Evolutionary conservation across 805 yeast species (phyloP).

Genomic region (Pachysolen tannophilus): DNA sequence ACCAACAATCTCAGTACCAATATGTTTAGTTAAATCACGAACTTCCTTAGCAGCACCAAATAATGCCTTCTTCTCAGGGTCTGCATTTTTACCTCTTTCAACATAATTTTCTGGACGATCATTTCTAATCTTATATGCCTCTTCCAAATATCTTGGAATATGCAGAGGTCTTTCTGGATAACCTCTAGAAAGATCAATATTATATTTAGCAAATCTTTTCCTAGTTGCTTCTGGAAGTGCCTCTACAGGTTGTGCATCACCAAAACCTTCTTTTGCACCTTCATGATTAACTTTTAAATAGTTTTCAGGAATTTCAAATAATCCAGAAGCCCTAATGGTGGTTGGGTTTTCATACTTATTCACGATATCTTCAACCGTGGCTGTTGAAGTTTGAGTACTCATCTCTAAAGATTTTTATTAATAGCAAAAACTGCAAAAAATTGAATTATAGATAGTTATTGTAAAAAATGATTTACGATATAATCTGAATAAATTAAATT

Average conservation of each 20-base stretch:
- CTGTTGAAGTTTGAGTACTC: too few species aligned
- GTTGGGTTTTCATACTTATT: too few species aligned
- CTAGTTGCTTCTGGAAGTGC: slow-evolving; percentile 20
- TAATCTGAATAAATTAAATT: too few species aligned
- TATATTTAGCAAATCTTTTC: slow-evolving; percentile 25
- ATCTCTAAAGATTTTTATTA: too few species aligned
- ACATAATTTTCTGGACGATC: slow-evolving; percentile 17
- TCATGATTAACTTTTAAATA: too few species aligned
- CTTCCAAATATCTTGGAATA: slow-evolving; percentile 31
- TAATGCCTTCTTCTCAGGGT: slow-evolving; percentile 26
- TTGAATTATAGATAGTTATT: too few species aligned
- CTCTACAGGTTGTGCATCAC: slow-evolving; percentile 13
- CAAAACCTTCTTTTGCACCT: not conserved
- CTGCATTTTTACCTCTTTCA: slow-evolving; percentile 12
- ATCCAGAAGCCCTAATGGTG: too few species aligned
- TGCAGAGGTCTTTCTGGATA: slow-evolving; percentile 31
- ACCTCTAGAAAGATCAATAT: slow-evolving; percentile 29
- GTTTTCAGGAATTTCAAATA: too few species aligned
- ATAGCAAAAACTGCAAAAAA: too few species aligned
- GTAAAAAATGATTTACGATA: too few species aligned
- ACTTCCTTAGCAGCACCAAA: slow-evolving; percentile 33
- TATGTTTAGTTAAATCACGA: slow-evolving; percentile 30
- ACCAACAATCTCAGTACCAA: slow-evolving; percentile 38
- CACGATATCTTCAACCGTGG: too few species aligned
- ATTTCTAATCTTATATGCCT: slow-evolving; percentile 28